Conservation (phyloP, 2,329 filamentous ascomycete genomes). For the Claviceps maximensis region DNA sequence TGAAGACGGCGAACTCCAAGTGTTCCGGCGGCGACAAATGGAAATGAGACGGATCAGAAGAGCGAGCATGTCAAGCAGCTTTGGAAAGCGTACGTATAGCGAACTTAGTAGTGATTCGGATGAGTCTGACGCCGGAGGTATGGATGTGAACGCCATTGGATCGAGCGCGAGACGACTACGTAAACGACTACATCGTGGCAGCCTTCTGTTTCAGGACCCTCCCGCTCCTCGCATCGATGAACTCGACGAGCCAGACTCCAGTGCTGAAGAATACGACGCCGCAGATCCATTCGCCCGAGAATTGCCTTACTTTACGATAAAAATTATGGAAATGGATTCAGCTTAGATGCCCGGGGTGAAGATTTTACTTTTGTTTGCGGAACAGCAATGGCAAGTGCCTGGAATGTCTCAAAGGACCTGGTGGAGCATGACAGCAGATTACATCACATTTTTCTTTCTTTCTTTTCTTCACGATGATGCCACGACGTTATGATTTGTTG, state of each 20-base stretch:
- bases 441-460: background rate
- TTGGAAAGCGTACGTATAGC: slow-evolving; percentile 40
- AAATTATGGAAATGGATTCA: slow-evolving; percentile 37
- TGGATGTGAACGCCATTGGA: slow-evolving; percentile 29
- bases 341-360: slow-evolving; percentile 9
- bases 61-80: slow-evolving; percentile 39
- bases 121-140: slow-evolving; percentile 23
- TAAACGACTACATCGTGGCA: slow-evolving; percentile 32
- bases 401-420: background rate
- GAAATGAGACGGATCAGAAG: slow-evolving; percentile 31
- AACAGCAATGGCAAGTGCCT: background rate
- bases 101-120: slow-evolving; percentile 41
- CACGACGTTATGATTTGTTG: background rate
- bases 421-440: background rate
- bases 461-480: background rate
- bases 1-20: slow-evolving; percentile 20
- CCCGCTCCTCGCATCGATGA: slow-evolving; percentile 38
- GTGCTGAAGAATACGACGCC: slow-evolving; percentile 29
- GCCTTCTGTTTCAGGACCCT: slow-evolving; percentile 36
- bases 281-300: slow-evolving; percentile 32
- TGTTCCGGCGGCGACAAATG: slow-evolving; percentile 27
- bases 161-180: slow-evolving; percentile 35
- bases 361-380: background rate
- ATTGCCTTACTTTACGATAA: slow-evolving; percentile 35
- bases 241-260: slow-evolving; percentile 37